Percentiles rank a stretch among this genome's conserved stretches.
Evolutionary conservation across 108 stramenopile genomes (phyloP).

Genomic region (Nitzschia palea): DNA sequence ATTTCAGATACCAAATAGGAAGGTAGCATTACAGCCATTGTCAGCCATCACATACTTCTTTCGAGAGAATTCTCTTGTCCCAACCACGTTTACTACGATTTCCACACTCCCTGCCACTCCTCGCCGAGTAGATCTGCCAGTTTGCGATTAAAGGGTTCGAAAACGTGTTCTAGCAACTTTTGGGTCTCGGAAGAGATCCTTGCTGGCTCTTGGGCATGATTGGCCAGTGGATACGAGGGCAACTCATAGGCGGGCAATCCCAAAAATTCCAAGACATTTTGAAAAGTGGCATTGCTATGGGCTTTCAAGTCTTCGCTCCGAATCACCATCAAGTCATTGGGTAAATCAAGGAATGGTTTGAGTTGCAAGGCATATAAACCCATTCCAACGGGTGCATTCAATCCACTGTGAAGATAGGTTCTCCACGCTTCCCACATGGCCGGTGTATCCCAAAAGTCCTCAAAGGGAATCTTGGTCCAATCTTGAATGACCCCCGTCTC

Average conservation of each 20-base stretch:
- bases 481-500: slow-evolving; percentile 57
- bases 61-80: neutral
- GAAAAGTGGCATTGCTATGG: slow-evolving; percentile 18
- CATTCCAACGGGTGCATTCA: slow-evolving; percentile 76
- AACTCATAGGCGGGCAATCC: neutral
- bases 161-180: slow-evolving; percentile 9
- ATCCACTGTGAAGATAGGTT: slow-evolving; percentile 52
- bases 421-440: slow-evolving; percentile 56
- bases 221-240: neutral
- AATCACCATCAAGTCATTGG: slow-evolving; percentile 58
- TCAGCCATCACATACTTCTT: neutral
- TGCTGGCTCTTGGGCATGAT: neutral
- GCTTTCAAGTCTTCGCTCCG: slow-evolving; percentile 70
- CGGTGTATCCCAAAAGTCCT: slow-evolving; percentile 38
- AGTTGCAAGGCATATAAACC: slow-evolving; percentile 91
- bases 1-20: neutral
- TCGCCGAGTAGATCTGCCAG: slow-evolving; percentile 27
- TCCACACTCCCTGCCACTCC: slow-evolving; percentile 33
- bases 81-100: neutral
- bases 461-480: slow-evolving; percentile 53
- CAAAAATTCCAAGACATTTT: slow-evolving; percentile 28
- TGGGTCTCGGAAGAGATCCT: neutral
- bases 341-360: slow-evolving; percentile 57
- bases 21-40: no score
- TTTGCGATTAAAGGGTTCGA: slow-evolving; percentile 36